Conservation (phyloP, 768 basidiomycete species). For the Lactarius tabidus region DNA sequence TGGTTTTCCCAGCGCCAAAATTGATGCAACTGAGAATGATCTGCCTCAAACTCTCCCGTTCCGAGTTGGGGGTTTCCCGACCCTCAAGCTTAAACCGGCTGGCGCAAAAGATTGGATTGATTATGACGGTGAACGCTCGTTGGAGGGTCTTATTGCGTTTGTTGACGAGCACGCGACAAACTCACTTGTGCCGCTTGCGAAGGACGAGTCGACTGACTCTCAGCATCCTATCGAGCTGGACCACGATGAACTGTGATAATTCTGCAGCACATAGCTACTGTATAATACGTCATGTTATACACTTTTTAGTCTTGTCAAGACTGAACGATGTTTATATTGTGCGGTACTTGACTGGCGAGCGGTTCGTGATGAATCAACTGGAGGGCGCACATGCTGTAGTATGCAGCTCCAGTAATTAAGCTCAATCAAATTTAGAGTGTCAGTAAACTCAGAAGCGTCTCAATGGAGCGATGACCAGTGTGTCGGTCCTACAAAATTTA, state of each 20-base stretch:
- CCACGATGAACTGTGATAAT: slow-evolving; percentile 26
- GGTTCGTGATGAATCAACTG: not conserved
- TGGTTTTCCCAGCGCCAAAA: slow-evolving; percentile 65
- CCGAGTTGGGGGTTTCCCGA: slow-evolving; percentile 87
- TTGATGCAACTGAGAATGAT: slow-evolving; percentile 97
- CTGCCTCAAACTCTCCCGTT: slow-evolving; percentile 85
- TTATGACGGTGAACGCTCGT: slow-evolving; percentile 87
- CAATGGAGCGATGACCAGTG: too few relatives aligned
- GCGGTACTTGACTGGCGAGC: not conserved
- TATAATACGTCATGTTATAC: slow-evolving; percentile 3
- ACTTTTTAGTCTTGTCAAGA: not conserved
- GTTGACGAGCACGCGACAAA: slow-evolving; percentile 80
- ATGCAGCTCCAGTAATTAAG: not conserved
- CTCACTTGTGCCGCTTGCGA: slow-evolving; percentile 44
- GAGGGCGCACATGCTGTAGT: not conserved
- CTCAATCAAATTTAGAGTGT: not conserved
- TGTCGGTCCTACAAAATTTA: not conserved
- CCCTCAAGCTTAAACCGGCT: slow-evolving; percentile 93
- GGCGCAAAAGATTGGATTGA: slow-evolving; percentile 84
- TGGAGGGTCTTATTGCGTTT: slow-evolving; percentile 82
- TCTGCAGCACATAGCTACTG: not conserved
- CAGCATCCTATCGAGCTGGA: slow-evolving; percentile 27
- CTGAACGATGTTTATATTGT: not conserved
- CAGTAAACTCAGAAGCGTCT: not conserved
- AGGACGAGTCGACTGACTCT: slow-evolving; percentile 28